Evolutionary conservation across 176 grass and related monocot genomes (phyloP), one percentile per base, ranked within the genome.

Genomic region (Melocanna baccifera): DNA sequence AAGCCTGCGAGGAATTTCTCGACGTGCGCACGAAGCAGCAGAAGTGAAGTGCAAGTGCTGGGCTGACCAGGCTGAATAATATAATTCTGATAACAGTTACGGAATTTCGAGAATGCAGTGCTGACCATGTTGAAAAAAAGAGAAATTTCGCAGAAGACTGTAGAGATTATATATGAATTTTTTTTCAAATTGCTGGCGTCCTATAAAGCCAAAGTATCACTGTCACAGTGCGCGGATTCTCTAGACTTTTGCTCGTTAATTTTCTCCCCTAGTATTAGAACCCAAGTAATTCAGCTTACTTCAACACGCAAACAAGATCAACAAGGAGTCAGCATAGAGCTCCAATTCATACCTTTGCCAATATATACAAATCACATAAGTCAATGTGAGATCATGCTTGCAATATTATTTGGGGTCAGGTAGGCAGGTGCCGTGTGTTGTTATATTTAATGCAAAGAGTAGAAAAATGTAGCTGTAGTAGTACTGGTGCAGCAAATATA

Each of bases 221-320:
- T 75, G 9, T 84, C 42, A 6, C 30, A 1, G 5, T 84, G 22
- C 2, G 22, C 58, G 53, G 75, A 12, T 58, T 28, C 30, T 12
- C 18, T 61, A 9, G 64, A 50, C 7, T 41, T 52, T 62, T 41
- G 53, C 48, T 2, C 5, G 26, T 9, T 71, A 18, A 36, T 62
- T 86, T 40, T 70, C 23, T 63, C 20, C 52, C 56, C 11, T 22
- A 14, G 13, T 9, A n/a, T 22, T 59, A 43, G 39, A 28, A 20
- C 25, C 29, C 25, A 71, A 22, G 28, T 20, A 51, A 37, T 63
- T n/a, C 43, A 63, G 42, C 29, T 69, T 61, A 52, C 75, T 66
- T 58, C 81, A 85, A 73, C 45, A 48, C 34, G 65, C 56, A 84
- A 66, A 64, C 12, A 78, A 62, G 15, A 88, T 80, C 63, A 20